Evolutionary conservation across 1,139 yeast genomes (phyloP).

Genomic region (Sugiyamaella sp.): DNA sequence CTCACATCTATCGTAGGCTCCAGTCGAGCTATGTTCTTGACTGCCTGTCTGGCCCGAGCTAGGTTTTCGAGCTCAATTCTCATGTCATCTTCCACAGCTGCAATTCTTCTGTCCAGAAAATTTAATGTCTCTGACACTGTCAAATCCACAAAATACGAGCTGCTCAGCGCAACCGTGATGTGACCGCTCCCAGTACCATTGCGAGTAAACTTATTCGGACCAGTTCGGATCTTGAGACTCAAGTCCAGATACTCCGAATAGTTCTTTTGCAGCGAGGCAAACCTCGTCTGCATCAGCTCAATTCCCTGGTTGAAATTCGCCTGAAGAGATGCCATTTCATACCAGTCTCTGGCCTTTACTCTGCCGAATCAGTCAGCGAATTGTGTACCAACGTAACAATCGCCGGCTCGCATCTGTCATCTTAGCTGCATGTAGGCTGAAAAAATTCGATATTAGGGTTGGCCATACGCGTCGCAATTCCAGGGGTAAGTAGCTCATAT

Average conservation of each 20-base stretch:
- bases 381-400: not conserved
- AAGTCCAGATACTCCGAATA: conserved; percentile 15
- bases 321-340: conserved; percentile 4
- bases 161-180: conserved; percentile 57
- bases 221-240: conserved; percentile 4
- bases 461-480: not conserved
- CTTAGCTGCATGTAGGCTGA: not conserved
- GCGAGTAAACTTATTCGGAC: conserved; percentile 2
- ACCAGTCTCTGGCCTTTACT: not conserved
- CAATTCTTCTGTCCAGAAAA: conserved; percentile 49
- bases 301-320: conserved; percentile 7
- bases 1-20: conserved; percentile 2
- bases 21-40: conserved; percentile 39
- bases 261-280: conserved; percentile 10
- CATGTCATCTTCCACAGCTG: conserved; percentile 46
- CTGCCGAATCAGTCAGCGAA: not conserved
- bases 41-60: conserved; percentile 49
- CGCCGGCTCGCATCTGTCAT: no score
- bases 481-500: not conserved
- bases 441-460: conserved; percentile 12
- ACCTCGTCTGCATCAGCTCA: conserved; percentile 14
- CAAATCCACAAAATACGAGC: conserved; percentile 61
- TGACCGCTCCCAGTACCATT: conserved; percentile 22
- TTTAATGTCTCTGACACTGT: conserved; percentile 49
- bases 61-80: conserved; percentile 49